Evolutionary conservation across 2,329 filamentous ascomycete genomes (phyloP).

Genomic region (Pseudogymnoascus sp.): DNA sequence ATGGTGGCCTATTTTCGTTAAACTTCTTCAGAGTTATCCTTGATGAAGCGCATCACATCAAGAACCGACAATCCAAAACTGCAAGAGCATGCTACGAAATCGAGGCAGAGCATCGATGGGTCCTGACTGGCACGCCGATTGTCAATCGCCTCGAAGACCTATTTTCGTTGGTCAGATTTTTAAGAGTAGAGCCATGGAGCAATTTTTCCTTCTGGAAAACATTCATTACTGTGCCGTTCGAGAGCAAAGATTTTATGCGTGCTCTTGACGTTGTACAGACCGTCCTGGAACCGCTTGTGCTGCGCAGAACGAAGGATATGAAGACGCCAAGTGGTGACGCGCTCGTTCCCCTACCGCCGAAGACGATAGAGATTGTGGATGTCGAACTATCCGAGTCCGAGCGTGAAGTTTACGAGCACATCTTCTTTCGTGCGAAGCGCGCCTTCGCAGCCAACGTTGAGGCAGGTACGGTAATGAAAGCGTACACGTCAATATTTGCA

Average conservation of each 20-base stretch:
- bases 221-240: conserved; percentile 95
- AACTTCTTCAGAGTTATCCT: conserved; percentile 93
- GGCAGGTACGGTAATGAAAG: conserved; percentile 86
- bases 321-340: conserved; percentile 79
- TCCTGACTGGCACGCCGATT: conserved; percentile 88
- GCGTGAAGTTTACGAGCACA: conserved; percentile 84
- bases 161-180: conserved; percentile 84
- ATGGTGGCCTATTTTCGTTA: conserved; percentile 76
- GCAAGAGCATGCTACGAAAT: conserved; percentile 92
- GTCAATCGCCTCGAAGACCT: conserved; percentile 93
- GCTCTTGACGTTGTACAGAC: conserved; percentile 96
- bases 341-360: conserved; percentile 72
- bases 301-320: conserved; percentile 96
- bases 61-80: conserved; percentile 82
- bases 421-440: conserved; percentile 72
- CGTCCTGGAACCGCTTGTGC: conserved; percentile 87
- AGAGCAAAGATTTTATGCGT: conserved; percentile 87
- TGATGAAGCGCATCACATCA: conserved; percentile 92
- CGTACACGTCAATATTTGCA: conserved; percentile 93
- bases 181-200: conserved; percentile 93
- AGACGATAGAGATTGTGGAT: conserved; percentile 75
- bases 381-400: conserved; percentile 80
- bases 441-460: conserved; percentile 82
- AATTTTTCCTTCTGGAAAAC: conserved; percentile 99
- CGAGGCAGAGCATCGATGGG: conserved; percentile 79